Evolutionary conservation across 805 yeast genomes (phyloP).

Genomic region (Cephaloascus albidus): DNA sequence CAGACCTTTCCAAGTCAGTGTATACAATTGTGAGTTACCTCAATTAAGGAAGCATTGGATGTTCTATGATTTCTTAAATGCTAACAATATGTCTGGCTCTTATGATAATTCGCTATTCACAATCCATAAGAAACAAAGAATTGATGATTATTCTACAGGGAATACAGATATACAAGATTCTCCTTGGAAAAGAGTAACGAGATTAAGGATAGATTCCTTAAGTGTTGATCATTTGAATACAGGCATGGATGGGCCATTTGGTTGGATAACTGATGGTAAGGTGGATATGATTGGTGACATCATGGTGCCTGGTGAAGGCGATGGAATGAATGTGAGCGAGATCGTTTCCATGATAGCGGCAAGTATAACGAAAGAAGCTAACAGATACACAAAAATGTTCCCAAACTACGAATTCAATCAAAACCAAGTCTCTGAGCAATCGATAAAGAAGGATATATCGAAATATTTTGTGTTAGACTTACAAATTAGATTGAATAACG

Average conservation of each 20-base stretch:
- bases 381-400: conserved; percentile 23
- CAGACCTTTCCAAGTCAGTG: conserved; percentile 77
- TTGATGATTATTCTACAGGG: conserved; percentile 29
- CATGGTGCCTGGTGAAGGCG: conserved; percentile 61
- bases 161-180: conserved; percentile 3
- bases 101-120: conserved; percentile 93
- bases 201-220: conserved; percentile 78
- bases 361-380: conserved; percentile 38
- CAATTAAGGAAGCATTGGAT: conserved; percentile 87
- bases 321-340: conserved; percentile 36
- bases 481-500: conserved; percentile 72
- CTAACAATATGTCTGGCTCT: conserved; percentile 79
- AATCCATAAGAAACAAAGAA: conserved; percentile 66
- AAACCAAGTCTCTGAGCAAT: conserved; percentile 17
- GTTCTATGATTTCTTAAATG: conserved; percentile 77
- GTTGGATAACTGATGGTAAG: conserved; percentile 90
- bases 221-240: conserved; percentile 83
- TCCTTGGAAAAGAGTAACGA: conserved; percentile 52
- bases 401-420: conserved; percentile 3
- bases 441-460: conserved; percentile 24
- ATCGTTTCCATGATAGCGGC: conserved; percentile 38
- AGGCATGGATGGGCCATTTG: conserved; percentile 90
- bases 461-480: conserved; percentile 71
- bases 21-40: conserved; percentile 80
- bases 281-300: conserved; percentile 94